phyloP scores from a whole-genome alignment of 140 eudicot genomes.

The Bidens hawaiensis region DNA sequence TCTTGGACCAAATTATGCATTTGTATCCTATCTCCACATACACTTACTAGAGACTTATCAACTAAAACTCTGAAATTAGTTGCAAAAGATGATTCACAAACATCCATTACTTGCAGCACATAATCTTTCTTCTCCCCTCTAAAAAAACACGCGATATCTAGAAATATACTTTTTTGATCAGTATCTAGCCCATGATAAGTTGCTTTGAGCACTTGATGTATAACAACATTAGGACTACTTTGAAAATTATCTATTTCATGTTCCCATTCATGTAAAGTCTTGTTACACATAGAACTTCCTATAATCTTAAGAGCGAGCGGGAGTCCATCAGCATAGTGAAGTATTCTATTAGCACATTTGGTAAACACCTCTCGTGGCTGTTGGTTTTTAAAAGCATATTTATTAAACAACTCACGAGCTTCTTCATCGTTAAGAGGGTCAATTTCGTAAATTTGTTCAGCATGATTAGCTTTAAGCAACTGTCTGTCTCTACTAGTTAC shows the following conservation, averaged over 20 bases:
- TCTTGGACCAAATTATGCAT: constrained; percentile 38
- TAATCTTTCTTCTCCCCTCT: constrained; percentile 26
- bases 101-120: constrained; percentile 17
- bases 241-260: constrained; percentile 30
- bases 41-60: constrained; percentile 24
- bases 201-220: constrained; percentile 27
- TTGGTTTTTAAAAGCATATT: constrained; percentile 44
- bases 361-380: constrained; percentile 20
- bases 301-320: constrained; percentile 51
- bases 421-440: constrained; percentile 27
- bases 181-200: constrained; percentile 51
- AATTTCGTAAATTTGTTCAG: constrained; percentile 27
- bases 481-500: constrained; percentile 42
- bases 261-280: constrained; percentile 40
- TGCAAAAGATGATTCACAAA: constrained; percentile 8
- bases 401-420: constrained; percentile 43
- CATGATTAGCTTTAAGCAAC: constrained; percentile 19
- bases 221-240: constrained; percentile 18
- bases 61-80: constrained; percentile 18
- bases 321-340: constrained; percentile 39
- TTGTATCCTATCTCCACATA: constrained; percentile 17
- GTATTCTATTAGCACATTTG: constrained; percentile 25
- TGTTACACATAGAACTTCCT: constrained; percentile 45
- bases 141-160: constrained; percentile 44
- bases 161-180: constrained; percentile 44